Percentiles rank a stretch among this genome's conserved stretches.
Evolutionary conservation across 208 protist genomes (phyloP).

Genomic region (Leishmania martiniquensis): DNA sequence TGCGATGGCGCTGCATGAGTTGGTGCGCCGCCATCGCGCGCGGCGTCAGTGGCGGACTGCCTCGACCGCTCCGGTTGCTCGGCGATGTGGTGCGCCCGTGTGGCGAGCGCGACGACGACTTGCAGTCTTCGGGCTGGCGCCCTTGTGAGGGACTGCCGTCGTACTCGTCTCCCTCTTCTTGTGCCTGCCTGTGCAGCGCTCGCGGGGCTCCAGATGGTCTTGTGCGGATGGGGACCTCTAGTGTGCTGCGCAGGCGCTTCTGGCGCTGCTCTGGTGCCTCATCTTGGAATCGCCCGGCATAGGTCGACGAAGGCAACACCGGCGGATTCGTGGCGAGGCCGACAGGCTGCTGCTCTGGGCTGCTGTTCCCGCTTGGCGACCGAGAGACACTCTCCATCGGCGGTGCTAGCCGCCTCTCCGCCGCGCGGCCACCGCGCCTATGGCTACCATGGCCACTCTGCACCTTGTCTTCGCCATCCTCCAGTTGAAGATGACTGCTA

Average conservation of each 20-base stretch:
- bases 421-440: not conserved
- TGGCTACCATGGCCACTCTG: not conserved
- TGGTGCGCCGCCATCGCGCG: slow-evolving; percentile 34
- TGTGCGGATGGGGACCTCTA: not conserved
- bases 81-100: not conserved
- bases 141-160: not conserved
- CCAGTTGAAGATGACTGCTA: not conserved
- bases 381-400: slow-evolving; percentile 32
- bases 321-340: not conserved
- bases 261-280: slow-evolving; percentile 32
- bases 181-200: not conserved
- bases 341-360: slow-evolving; percentile 2
- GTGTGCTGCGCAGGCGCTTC: slow-evolving; percentile 23
- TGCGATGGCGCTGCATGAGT: slow-evolving; percentile 34
- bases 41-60: slow-evolving; percentile 30
- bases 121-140: not conserved
- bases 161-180: not conserved
- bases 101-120: slow-evolving; percentile 12
- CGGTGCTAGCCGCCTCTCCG: slow-evolving; percentile 23
- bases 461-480: not conserved
- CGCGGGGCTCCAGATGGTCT: not conserved
- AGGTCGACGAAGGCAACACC: slow-evolving; percentile 3
- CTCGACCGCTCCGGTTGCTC: slow-evolving; percentile 21
- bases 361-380: slow-evolving; percentile 15
- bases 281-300: slow-evolving; percentile 18